Evolutionary conservation across 2,329 filamentous ascomycete genomes (phyloP), one percentile per base, ranked within the genome.

Genomic region (Raffaelea albimanens): DNA sequence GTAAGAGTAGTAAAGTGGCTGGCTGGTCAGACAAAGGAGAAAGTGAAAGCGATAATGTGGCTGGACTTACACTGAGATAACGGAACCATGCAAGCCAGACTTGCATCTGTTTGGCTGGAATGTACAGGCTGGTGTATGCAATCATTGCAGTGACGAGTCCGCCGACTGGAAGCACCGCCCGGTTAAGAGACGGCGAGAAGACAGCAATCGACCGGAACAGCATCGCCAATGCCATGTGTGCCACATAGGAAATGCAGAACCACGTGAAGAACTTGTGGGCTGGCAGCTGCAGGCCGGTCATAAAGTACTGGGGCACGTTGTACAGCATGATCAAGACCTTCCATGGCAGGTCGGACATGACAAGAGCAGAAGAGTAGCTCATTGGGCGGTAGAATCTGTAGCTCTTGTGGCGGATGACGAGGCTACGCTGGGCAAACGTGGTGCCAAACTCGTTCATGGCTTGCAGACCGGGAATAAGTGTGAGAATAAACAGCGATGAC

Each of bases 221-320:
- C 31, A 36, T 44, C 5, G 19, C 18, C 3, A 44, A 31, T 4
- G 31, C 29, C 29, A 44, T 14, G 16, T 44, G 43, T 5, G 22
- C n/a, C 5, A 38, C 20, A 20, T 22, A 38, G 7, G 19, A 11
- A 19, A 23, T 9, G 18, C 10, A 34, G 31, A 38, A 46, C 40
- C 40, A 50, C 19, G 44, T 41, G 18, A 46, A 44, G 44, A 50
- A 50, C 34, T 31, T 43, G 29, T 20, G 33, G 19, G 34, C 44
- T 9, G n/a, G n/a, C 8, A n/a, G 33, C 4, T 44, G 31, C n/a
- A 44, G 25, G 5, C 43, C 43, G 8, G 31, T 38, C 31, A 44
- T 8, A 36, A 44, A 44, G 43, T 44, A 44, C 43, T 38, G 43
- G 10, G 43, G 43, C 4, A 44, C 22, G 19, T 36, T 38, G 43